Conservation (phyloP, 108 stramenopile genomes). For the Stephanodiscus minutulus region DNA sequence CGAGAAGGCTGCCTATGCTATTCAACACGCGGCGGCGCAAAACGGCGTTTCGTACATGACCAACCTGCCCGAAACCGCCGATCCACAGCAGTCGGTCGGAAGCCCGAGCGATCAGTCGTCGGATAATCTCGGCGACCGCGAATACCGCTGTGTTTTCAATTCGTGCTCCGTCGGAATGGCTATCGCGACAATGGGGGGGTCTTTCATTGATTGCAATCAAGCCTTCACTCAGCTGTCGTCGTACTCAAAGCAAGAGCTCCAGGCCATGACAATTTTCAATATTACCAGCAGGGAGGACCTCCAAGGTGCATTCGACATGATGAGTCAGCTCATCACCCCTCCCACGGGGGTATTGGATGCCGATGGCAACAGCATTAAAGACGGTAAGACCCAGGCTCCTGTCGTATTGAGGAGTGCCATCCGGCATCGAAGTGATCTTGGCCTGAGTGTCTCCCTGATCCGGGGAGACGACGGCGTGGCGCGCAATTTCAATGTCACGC, state of each 20-base stretch:
- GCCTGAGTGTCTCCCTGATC: slow-evolving; percentile 71
- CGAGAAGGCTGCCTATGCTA: slow-evolving; percentile 73
- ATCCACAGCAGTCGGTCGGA: slow-evolving; percentile 51
- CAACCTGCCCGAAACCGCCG: slow-evolving; percentile 67
- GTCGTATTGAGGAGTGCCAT: slow-evolving; percentile 39
- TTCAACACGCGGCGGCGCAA: slow-evolving; percentile 83
- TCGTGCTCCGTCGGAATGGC: slow-evolving; percentile 88
- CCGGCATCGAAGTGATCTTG: slow-evolving; percentile 65
- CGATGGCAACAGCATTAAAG: slow-evolving; percentile 51
- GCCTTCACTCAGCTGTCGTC: slow-evolving; percentile 72
- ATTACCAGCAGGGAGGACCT: slow-evolving; percentile 77
- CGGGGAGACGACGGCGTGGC: slow-evolving; percentile 74
- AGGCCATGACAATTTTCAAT: slow-evolving; percentile 89
- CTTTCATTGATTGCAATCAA: slow-evolving; percentile 89
- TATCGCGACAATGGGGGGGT: slow-evolving; percentile 88
- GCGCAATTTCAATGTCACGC: slow-evolving; percentile 84
- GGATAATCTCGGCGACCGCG: slow-evolving; percentile 50
- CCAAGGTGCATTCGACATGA: slow-evolving; percentile 83
- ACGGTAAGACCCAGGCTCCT: slow-evolving; percentile 42
- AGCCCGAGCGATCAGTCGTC: slow-evolving; percentile 75
- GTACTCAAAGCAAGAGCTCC: slow-evolving; percentile 77
- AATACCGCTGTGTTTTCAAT: slow-evolving; percentile 85
- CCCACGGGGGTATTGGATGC: slow-evolving; percentile 49
- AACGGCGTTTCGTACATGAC: slow-evolving; percentile 84
- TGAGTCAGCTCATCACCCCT: slow-evolving; percentile 83